Evolutionary conservation across 169 alveolate genomes (phyloP).

Genomic region (Cryptosporidium xiaoi): DNA sequence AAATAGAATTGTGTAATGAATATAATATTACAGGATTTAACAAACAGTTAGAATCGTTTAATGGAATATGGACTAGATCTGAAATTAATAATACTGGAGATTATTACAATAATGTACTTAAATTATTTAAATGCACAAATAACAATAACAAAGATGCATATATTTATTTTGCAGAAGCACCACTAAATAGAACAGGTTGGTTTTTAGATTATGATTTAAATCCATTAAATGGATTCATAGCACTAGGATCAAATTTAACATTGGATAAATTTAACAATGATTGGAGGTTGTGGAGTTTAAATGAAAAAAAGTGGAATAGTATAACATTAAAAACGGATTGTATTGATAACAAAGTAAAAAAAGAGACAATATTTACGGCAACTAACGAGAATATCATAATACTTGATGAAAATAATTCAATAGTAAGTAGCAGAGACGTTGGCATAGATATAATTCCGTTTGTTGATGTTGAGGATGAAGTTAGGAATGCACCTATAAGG

Average conservation of each 20-base stretch:
- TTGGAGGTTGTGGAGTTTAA: slow-evolving; percentile 70
- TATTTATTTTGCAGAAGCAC: slow-evolving; percentile 51
- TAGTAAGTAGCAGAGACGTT: background rate
- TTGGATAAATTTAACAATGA: background rate
- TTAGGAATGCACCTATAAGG: slow-evolving; percentile 41
- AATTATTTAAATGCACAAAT: slow-evolving; percentile 41
- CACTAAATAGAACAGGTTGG: slow-evolving; percentile 69
- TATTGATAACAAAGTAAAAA: background rate
- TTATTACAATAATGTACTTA: background rate
- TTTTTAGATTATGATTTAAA: slow-evolving; percentile 57
- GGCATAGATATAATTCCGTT: slow-evolving; percentile 29
- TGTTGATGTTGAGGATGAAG: slow-evolving; percentile 28
- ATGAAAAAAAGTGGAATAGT: slow-evolving; percentile 38
- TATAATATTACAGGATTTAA: slow-evolving; percentile 43
- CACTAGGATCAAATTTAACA: slow-evolving; percentile 37
- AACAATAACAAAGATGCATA: slow-evolving; percentile 30
- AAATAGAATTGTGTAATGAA: background rate
- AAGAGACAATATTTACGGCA: slow-evolving; percentile 23
- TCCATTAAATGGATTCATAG: slow-evolving; percentile 69
- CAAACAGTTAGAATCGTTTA: slow-evolving; percentile 22
- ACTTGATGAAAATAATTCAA: background rate
- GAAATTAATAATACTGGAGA: background rate
- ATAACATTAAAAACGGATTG: slow-evolving; percentile 9
- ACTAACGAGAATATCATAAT: background rate
- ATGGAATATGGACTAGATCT: slow-evolving; percentile 34